Conservation (phyloP, 164 flowering plant genomes). For the Vitis labrusca region DNA sequence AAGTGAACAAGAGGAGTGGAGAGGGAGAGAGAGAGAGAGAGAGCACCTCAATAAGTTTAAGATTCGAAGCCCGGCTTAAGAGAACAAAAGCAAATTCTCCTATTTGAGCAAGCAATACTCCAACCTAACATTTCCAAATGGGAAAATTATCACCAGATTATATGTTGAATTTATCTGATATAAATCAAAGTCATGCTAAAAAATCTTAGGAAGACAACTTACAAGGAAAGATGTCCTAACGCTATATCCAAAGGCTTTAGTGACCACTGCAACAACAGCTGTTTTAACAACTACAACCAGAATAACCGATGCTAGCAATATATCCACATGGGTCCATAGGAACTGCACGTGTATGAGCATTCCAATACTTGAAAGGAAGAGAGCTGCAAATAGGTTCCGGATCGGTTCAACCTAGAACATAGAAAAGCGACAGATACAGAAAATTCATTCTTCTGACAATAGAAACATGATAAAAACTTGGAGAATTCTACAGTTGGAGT, state of each 20-base stretch:
- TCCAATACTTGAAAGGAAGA: conserved; percentile 95
- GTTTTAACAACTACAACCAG: conserved; percentile 84
- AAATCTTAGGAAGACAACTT: conserved; percentile 24
- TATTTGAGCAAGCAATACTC: conserved; percentile 87
- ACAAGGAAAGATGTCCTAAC: conserved; percentile 65
- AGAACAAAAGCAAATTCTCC: conserved; percentile 99
- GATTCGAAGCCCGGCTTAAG: conserved; percentile 93
- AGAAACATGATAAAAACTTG: not conserved
- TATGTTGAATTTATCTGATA: not conserved
- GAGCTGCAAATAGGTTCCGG: conserved; percentile 95
- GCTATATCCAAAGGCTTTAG: conserved; percentile 78
- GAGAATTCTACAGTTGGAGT: not conserved
- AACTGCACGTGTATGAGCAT: conserved; percentile 95
- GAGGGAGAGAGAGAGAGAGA: conserved; percentile 19
- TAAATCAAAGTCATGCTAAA: not conserved
- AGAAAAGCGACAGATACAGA: conserved; percentile 9
- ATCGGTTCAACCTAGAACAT: conserved; percentile 89
- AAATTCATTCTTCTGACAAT: not conserved
- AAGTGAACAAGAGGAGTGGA: no score
- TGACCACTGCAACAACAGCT: conserved; percentile 54
- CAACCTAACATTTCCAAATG: conserved; percentile 53
- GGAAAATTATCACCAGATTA: not conserved
- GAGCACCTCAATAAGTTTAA: conserved; percentile 82
- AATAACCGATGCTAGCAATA: conserved; percentile 90
- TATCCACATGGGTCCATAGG: conserved; percentile 92